Conservation (phyloP, 352 stramenopile species). For the Phytophthora palmivora region DNA sequence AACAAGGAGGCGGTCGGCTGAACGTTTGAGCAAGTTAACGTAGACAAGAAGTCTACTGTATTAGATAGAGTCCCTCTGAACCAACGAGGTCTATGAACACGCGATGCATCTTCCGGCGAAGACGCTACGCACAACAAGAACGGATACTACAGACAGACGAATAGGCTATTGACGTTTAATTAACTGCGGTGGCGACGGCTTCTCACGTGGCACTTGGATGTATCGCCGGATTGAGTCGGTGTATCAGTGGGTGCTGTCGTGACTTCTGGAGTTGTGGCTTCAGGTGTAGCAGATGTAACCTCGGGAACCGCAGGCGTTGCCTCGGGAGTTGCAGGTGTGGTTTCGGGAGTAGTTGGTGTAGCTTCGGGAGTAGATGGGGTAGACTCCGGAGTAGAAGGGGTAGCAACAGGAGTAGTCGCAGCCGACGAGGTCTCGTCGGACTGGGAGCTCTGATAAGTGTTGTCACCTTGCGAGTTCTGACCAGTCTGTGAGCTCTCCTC, state of each 20-base stretch:
- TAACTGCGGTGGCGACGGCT: constrained; percentile 29
- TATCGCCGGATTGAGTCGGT: constrained; percentile 19
- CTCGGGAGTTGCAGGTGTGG: constrained; percentile 1
- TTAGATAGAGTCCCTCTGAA: constrained; percentile 26
- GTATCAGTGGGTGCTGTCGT: constrained; percentile 10
- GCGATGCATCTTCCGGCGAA: constrained; percentile 19
- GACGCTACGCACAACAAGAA: constrained; percentile 27
- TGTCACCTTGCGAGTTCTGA: constrained; percentile 8
- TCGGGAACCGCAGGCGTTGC: constrained; percentile 8
- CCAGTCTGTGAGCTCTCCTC: constrained; percentile 12
- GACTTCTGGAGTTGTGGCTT: constrained; percentile 4
- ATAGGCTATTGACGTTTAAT: constrained; percentile 8
- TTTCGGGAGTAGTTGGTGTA: constrained; percentile 3
- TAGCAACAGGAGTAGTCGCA: neutral
- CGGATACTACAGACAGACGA: constrained; percentile 26
- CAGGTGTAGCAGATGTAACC: constrained; percentile 4
- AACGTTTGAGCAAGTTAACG: constrained; percentile 14
- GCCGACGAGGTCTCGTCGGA: constrained; percentile 1
- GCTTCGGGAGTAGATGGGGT: neutral
- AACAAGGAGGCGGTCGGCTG: neutral
- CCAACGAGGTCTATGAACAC: constrained; percentile 19
- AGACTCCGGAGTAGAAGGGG: too few species aligned
- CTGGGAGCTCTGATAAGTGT: constrained; percentile 15
- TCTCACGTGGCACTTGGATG: constrained; percentile 34
- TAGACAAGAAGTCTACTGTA: constrained; percentile 26